Evolutionary conservation across 345 rosid genomes (phyloP), one percentile per base, ranked within the genome.

Genomic region (Cardiospermum halicacabum): DNA sequence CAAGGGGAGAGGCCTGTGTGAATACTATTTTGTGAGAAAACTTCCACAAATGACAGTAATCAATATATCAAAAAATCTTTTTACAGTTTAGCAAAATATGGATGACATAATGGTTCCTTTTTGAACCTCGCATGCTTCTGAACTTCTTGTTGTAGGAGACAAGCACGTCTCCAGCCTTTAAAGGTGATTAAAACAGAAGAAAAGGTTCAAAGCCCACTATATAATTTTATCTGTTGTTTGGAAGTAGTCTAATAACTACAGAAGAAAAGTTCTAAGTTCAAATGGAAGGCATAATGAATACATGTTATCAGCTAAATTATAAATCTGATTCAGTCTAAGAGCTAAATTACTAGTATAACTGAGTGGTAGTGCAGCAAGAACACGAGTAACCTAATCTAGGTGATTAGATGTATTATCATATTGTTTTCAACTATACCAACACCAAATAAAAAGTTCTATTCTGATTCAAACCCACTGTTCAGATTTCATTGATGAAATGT

Each of bases 1-100:
- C 90, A 87, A 73, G 53, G 97, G 97, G 65, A 91, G 88, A 70
- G 97, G 89, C 89, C 96, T 91, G 95, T 60, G 78, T 73, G 70
- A 34, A 34, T 67, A 36, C 65, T 31, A 60, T 42, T 34, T 30
- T 10, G 54, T 56, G 59, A 75, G 77, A 61, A 75, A 63, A 47
- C 11, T 42, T 39, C 65, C 6, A 6, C 12, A 32, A 47, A 42
- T 37, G 32, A 53, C 18, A 21, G 9, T 15, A 53, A 12, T 47
- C 53, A 48, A 3, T 34, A n/a, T 37, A 25, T 37, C n/a, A n/a
- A 34, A 27, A 11, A 45, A 26, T 16, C 53, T 53, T 15, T 11
- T 16, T 4, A 19, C 15, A 21, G 28, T 11, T 21, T 53, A 3
- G 6, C 53, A 21, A 54, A 25, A 22, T 49, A 16, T 11, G 53